phyloP scores from a whole-genome alignment of 306 rosid genomes.

The Medicago lupulina region DNA sequence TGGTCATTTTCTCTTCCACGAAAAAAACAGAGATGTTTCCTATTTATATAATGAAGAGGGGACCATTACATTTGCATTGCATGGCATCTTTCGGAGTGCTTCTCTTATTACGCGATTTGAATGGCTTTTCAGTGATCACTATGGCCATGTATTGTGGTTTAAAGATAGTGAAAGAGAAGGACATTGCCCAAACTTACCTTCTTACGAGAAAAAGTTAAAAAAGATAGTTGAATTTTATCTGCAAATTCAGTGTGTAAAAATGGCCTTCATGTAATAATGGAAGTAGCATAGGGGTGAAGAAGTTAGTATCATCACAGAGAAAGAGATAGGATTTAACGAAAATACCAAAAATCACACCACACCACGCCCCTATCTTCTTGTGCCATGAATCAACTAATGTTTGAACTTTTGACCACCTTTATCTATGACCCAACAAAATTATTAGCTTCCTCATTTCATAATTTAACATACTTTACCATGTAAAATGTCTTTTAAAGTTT shows the following conservation, averaged over 20 bases:
- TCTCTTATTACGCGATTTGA: constrained; percentile 27
- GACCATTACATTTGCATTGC: constrained; percentile 43
- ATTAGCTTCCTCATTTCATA: constrained; percentile 19
- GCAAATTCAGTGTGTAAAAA: not conserved
- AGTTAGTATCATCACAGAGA: not conserved
- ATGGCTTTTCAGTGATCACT: constrained; percentile 33
- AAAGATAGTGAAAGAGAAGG: not conserved
- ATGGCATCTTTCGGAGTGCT: constrained; percentile 29
- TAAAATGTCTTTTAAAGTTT: too few relatives aligned
- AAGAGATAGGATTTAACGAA: not conserved
- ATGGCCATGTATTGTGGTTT: not conserved
- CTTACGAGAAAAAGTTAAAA: not conserved
- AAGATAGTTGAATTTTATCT: not conserved
- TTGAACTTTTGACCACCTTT: constrained; percentile 52
- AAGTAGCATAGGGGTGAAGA: not conserved
- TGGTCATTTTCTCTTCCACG: constrained; percentile 23
- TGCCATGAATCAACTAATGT: constrained; percentile 53
- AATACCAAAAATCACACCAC: not conserved
- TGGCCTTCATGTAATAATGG: constrained; percentile 18
- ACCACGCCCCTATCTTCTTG: constrained; percentile 45
- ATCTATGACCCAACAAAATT: constrained; percentile 51
- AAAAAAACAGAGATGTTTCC: not conserved
- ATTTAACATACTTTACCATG: too few relatives aligned
- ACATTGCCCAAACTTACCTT: constrained; percentile 1
- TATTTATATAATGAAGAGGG: constrained; percentile 22